Evolutionary conservation across 345 rosid species (phyloP).

Genomic region (Eucalyptus tenuipes): DNA sequence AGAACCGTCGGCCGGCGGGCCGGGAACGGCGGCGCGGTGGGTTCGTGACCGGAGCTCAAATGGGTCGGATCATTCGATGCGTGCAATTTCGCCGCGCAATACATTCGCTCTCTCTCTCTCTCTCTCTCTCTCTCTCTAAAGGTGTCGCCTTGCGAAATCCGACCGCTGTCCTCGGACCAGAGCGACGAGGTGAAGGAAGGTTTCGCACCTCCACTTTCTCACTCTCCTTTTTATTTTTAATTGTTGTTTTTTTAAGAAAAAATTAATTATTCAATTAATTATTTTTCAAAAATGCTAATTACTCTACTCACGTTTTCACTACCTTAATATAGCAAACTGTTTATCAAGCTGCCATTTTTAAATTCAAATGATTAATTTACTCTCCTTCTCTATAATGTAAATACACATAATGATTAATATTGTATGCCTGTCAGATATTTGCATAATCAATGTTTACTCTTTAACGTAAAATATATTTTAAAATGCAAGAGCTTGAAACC

Average conservation of each 20-base stretch:
- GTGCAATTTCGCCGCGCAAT: slow-evolving; percentile 4
- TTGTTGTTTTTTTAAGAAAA: neutral
- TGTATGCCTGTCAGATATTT: neutral
- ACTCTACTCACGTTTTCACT: neutral
- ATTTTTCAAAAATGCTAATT: neutral
- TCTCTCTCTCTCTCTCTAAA: neutral
- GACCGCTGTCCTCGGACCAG: neutral
- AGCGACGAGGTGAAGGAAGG: neutral
- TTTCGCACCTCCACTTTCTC: neutral
- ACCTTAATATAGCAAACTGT: neutral
- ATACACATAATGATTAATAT: neutral
- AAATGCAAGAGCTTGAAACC: no score
- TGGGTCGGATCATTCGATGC: neutral
- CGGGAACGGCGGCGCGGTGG: neutral
- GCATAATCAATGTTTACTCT: neutral
- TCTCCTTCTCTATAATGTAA: neutral
- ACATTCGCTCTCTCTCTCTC: slow-evolving; percentile 16
- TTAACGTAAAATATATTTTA: neutral
- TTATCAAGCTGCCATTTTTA: neutral
- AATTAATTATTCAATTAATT: neutral
- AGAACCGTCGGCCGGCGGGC: neutral
- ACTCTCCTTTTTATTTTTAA: neutral
- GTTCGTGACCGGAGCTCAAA: neutral
- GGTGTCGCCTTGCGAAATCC: neutral
- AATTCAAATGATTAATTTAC: neutral